Percentiles rank a stretch among this genome's conserved stretches.
These are phyloP conservation scores for Chlorella ohadii DNA, from an alignment of 139 green algal genomes.

Conservation along the genomic window DNA sequence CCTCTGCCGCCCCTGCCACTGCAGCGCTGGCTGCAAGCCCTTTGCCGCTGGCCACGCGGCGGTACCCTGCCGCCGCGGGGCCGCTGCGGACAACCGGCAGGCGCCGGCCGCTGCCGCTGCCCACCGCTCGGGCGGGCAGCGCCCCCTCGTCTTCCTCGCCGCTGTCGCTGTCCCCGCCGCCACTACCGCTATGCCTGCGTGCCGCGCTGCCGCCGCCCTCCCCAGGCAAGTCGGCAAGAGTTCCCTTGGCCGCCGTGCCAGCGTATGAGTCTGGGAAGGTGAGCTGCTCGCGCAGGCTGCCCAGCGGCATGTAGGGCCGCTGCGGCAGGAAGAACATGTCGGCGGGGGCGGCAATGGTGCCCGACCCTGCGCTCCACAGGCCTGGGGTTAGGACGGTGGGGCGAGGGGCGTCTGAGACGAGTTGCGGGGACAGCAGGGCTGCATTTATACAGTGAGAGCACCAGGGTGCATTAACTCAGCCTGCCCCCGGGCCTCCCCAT, in stretches of 20 bases:
- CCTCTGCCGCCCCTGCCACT: neutral
- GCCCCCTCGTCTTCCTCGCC: neutral
- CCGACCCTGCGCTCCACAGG: conserved; percentile 54
- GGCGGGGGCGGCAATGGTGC: conserved; percentile 46
- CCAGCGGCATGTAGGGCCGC: conserved; percentile 91
- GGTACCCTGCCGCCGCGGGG: neutral
- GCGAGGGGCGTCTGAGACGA: no score
- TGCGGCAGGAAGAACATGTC: conserved; percentile 92
- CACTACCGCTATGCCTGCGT: neutral
- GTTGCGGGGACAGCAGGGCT: no score
- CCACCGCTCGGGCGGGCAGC: neutral
- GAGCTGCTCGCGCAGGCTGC: conserved; percentile 85
- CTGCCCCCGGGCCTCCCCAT: no score
- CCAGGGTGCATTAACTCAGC: no score
- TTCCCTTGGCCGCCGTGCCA: neutral
- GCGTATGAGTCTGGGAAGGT: conserved; percentile 73
- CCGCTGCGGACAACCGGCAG: neutral
- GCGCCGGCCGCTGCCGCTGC: conserved; percentile 4
- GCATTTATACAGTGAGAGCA: no score
- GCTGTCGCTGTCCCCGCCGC: conserved; percentile 1
- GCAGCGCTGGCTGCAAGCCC: neutral
- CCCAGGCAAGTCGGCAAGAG: no score
- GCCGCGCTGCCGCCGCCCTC: neutral
- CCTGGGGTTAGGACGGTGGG: conserved; percentile 6
- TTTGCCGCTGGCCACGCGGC: neutral